Base-by-base conservation (phyloP, 2,329 filamentous ascomycete species). In the Diplodia corticola region DNA sequence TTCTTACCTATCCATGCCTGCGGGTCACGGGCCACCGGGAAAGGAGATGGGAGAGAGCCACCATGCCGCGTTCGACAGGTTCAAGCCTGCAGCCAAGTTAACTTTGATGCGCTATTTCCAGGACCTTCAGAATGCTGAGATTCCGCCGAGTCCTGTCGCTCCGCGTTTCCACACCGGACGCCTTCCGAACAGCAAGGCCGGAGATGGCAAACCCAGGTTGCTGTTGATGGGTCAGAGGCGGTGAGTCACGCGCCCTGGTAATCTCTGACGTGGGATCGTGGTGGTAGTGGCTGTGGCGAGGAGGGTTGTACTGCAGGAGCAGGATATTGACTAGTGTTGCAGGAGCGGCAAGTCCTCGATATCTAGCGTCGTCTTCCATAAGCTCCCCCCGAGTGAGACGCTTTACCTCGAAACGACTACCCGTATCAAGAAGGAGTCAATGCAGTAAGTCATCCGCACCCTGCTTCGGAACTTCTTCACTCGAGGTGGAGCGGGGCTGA, bases 321-420 rank as follows among this genome's bases (percentile, higher is more conserved):
- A 51, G 33, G 64, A 50, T 30, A 49, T 40, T 67, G 65, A 67
- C 22, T 63, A 48, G 26, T 51, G 33, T 54, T 70, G 28, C 71
- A 99, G 95, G 81, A 97, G 93, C 75, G 95, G 95, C 68, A 99
- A 99, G 77, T 98, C 95, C 0, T 99, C 95, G 5, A 98, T 99
- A 76, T 95, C 93, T 28, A 98, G 93, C 74, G 96, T 99, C 55
- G 94, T 99, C n/a, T 98, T 99, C 74, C 93, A 98, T 80, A 99
- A 99, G 77, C 89, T 98, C 75, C 92, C 94, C 3, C 93, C 95
- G 2, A 96, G 91, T 72, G 96, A 99, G 81, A 98, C 95, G 0
- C 81, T 99, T 17, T 99, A 97, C 73, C 85, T 99, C 20, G 95
- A 98, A 78, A 96, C 95, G 0, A 99, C 95, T 4, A 93, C 93